These are phyloP conservation scores for Physaria fendleri DNA, from an alignment of 345 rosid species.

Conservation along the genomic window DNA sequence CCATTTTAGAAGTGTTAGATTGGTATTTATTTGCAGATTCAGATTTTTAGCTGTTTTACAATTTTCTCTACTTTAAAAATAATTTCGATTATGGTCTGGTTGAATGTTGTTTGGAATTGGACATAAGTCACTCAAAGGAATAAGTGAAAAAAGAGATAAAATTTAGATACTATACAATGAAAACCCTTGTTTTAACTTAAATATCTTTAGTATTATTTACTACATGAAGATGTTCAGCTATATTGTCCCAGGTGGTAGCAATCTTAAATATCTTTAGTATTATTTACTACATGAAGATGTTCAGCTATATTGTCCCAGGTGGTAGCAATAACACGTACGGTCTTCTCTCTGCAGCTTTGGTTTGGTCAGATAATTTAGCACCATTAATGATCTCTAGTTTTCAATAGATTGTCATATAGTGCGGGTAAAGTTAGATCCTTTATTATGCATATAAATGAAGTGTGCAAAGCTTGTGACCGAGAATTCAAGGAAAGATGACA, in stretches of 20 bases:
- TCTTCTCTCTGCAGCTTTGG: not conserved
- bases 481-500: slow-evolving; percentile 1
- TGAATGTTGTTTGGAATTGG: not conserved
- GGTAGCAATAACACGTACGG: not conserved
- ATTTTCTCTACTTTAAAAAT: not conserved
- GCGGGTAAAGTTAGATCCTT: not conserved
- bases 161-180: not conserved
- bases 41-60: not conserved
- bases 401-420: not conserved
- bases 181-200: too few relatives aligned
- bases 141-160: not conserved
- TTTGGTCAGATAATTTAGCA: not conserved
- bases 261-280: too few relatives aligned
- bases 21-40: not conserved
- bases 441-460: slow-evolving; percentile 8
- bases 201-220: too few relatives aligned
- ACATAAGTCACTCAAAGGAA: not conserved
- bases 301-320: too few relatives aligned
- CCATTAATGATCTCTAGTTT: not conserved
- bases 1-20: not conserved
- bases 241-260: too few relatives aligned
- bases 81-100: not conserved
- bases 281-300: too few relatives aligned
- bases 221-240: too few relatives aligned
- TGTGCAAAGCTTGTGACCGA: not conserved